These are phyloP conservation scores for Lactarius hatsudake DNA, from an alignment of 768 basidiomycete species.

Conservation along the genomic window DNA sequence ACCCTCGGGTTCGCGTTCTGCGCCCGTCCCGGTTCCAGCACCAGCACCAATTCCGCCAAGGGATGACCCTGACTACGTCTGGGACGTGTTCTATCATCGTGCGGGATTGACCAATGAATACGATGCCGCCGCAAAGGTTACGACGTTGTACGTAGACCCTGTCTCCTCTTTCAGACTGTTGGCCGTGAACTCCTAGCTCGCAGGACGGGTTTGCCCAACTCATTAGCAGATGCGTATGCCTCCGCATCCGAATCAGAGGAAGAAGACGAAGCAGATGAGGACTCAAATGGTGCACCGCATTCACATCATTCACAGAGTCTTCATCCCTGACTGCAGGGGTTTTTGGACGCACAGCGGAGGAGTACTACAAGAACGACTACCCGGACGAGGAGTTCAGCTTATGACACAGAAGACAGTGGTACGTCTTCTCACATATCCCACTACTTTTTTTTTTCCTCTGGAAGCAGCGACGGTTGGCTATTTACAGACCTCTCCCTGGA, in stretches of 20 bases:
- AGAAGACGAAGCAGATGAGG: conserved; percentile 78
- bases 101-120: conserved; percentile 59
- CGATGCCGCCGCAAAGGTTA: conserved; percentile 53
- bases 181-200: neutral
- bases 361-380: conserved; percentile 84
- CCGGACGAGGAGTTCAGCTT: conserved; percentile 57
- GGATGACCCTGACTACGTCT: conserved; percentile 66
- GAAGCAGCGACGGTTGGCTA: neutral
- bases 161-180: conserved; percentile 4
- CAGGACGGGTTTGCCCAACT: conserved; percentile 65
- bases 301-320: neutral
- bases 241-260: conserved; percentile 63
- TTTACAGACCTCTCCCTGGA: conserved; percentile 6
- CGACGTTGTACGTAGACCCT: conserved; percentile 54
- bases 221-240: conserved; percentile 45
- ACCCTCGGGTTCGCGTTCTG: conserved; percentile 11
- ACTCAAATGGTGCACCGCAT: conserved; percentile 65
- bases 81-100: conserved; percentile 79
- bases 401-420: conserved; percentile 32
- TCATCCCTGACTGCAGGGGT: neutral
- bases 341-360: conserved; percentile 52
- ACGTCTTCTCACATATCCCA: neutral
- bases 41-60: conserved; percentile 11
- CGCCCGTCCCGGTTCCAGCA: conserved; percentile 4
- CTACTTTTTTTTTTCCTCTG: neutral